Percentiles rank a stretch among this genome's conserved stretches.
phyloP scores from a whole-genome alignment of 139 green algal genomes.

The Dunaliella primolecta region DNA sequence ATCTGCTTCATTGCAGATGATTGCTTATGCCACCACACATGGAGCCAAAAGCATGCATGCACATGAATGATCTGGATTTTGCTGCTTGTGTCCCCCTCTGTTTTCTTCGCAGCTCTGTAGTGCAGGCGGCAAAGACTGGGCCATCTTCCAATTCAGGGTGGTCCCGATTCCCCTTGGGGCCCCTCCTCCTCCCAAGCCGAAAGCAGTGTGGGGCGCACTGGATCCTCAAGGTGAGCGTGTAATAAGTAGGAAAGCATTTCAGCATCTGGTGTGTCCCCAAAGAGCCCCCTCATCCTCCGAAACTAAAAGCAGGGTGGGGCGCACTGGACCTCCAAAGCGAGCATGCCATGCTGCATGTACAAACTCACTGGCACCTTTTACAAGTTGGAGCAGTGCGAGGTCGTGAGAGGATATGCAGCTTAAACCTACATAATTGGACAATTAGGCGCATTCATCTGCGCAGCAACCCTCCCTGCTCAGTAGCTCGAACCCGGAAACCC shows the following conservation, averaged over 20 bases:
- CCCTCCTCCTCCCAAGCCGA: background rate
- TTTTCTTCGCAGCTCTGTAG: conserved; percentile 31
- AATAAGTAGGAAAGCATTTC: background rate
- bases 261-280: background rate
- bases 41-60: too few relatives aligned
- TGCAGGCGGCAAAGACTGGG: conserved; percentile 58
- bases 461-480: background rate
- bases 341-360: background rate
- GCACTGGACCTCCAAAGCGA: too few relatives aligned
- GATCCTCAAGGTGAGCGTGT: conserved; percentile 37
- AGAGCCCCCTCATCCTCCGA: background rate
- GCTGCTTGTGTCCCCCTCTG: too few relatives aligned
- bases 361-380: background rate
- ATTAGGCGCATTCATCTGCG: background rate
- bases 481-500: too few relatives aligned
- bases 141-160: conserved; percentile 63
- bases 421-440: conserved; percentile 1
- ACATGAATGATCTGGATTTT: too few relatives aligned
- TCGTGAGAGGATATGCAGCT: background rate
- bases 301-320: background rate
- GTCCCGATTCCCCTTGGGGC: conserved; percentile 19
- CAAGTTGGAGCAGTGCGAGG: background rate
- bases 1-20: too few relatives aligned
- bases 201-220: conserved; percentile 54
- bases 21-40: too few relatives aligned